Conservation (phyloP, 1,139 yeast genomes). For the Protomyces pachydermus region DNA sequence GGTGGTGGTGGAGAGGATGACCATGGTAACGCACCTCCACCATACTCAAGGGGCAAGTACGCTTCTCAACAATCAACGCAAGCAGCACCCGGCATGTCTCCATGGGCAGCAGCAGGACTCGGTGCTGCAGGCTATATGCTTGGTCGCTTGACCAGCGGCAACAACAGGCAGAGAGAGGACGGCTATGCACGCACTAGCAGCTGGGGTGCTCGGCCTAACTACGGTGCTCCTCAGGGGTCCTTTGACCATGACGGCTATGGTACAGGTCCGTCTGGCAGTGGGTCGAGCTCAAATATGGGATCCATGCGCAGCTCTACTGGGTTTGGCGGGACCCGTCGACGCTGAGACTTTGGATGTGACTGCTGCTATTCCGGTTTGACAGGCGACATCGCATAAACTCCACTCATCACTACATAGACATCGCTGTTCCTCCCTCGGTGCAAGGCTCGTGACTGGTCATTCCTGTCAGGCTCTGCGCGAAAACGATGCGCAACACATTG, state of each 20-base stretch:
- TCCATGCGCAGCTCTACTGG: not conserved
- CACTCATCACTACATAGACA: too few relatives aligned
- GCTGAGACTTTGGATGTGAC: not conserved
- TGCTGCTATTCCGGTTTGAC: not conserved
- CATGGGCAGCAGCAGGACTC: not conserved
- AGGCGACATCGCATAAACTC: not conserved
- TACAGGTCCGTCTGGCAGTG: not conserved
- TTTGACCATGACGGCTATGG: not conserved
- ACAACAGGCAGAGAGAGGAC: not conserved
- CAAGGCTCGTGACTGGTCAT: not conserved
- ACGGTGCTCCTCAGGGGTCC: not conserved
- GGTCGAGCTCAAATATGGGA: not conserved
- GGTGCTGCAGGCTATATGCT: not conserved
- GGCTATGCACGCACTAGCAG: not conserved
- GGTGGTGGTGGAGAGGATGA: not conserved
- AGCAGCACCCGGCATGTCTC: not conserved
- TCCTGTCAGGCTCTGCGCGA: not conserved
- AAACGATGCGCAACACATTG: not conserved
- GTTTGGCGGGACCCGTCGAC: not conserved
- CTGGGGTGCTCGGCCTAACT: not conserved
- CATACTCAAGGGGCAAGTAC: not conserved
- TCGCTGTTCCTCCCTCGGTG: too few relatives aligned
- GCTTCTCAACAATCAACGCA: not conserved
- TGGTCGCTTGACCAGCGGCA: slow-evolving; percentile 1
- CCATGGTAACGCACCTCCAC: not conserved